Evolutionary conservation across 2,329 filamentous ascomycete genomes (phyloP), one percentile per base, ranked within the genome.

Genomic region (Colletotrichum abscissum): DNA sequence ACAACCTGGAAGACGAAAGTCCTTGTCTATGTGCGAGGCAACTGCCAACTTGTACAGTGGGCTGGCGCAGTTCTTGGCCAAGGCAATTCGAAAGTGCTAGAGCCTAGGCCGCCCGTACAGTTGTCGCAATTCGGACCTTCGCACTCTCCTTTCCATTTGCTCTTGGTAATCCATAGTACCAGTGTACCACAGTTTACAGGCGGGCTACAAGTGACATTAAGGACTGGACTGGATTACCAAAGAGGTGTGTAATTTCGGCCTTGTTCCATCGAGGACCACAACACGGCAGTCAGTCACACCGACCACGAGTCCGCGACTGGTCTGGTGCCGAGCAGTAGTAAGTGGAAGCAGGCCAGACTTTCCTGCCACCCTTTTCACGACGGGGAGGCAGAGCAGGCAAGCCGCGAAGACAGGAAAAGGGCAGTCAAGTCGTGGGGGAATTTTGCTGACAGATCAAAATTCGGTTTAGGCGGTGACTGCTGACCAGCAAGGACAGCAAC

Each of bases 371-470:
- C 54, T 59, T 19, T 42, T 35, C 54, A 38, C 33, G 33, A 35
- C 33, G 33, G 33, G 30, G 30, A 30, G 56, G 22, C 58, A 57
- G 24, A 24, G 14, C 24, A 28, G 14, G 24, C 33, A 14, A 42
- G 38, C 38, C 38, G 38, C 38, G 35, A 26, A 16, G 28, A 52
- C 35, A 22, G 19, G 3, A 49, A 19, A n/a, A n/a, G 42, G 19
- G 6, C 7, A 49, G 62, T 71, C 56, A 56, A 56, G 24, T 38
- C 19, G 24, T 42, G 5, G 33, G 54, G 5, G 33, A 35, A 26
- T 35, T 66, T 73, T 73, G 71, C 71, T 73, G 67, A 73, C 71
- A 73, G 35, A 71, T 73, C 60, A 54, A 52, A 55, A 24, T 62
- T 55, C 26, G 9, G 22, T 24, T 65, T 49, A 49, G 56, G 71